A percentile compares a stretch with the other conserved stretches of the same genome.
phyloP scores from a whole-genome alignment of 2,329 filamentous ascomycete genomes.

The Botrytis squamosa region DNA sequence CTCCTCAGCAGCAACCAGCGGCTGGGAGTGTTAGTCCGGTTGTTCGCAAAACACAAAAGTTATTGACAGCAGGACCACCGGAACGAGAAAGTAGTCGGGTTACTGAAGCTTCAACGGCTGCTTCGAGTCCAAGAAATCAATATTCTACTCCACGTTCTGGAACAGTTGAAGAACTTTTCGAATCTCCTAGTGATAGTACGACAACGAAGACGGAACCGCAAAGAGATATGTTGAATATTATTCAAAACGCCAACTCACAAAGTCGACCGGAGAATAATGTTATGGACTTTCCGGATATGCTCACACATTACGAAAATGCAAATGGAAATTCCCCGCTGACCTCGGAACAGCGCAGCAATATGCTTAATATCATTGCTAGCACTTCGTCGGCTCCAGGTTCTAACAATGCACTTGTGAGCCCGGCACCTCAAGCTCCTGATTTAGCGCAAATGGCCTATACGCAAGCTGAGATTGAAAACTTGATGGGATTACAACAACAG shows the following conservation, averaged over 20 bases:
- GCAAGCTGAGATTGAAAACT: slow-evolving; percentile 71
- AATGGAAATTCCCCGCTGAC: slow-evolving; percentile 56
- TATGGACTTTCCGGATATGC: slow-evolving; percentile 54
- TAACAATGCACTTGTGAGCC: slow-evolving; percentile 38
- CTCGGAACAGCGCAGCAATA: slow-evolving; percentile 57
- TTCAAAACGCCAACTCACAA: slow-evolving; percentile 62
- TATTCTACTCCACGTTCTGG: slow-evolving; percentile 45
- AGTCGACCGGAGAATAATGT: slow-evolving; percentile 37
- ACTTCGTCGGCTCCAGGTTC: slow-evolving; percentile 32
- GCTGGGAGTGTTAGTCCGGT: slow-evolving; percentile 35
- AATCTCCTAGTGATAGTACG: slow-evolving; percentile 49
- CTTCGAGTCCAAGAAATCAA: slow-evolving; percentile 35
- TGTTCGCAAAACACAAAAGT: slow-evolving; percentile 34
- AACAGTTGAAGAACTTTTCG: slow-evolving; percentile 60
- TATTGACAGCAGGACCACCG: slow-evolving; percentile 39
- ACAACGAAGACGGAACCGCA: slow-evolving; percentile 57
- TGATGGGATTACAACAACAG: slow-evolving; percentile 75
- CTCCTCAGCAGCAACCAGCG: slow-evolving; percentile 28
- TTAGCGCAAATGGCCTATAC: slow-evolving; percentile 66
- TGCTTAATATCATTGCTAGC: slow-evolving; percentile 59
- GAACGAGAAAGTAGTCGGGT: slow-evolving; percentile 2
- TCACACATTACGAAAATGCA: slow-evolving; percentile 39
- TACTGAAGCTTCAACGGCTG: slow-evolving; percentile 30
- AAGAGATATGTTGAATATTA: slow-evolving; percentile 64
- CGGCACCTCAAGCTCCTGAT: slow-evolving; percentile 43